Evolutionary conservation across 2,329 filamentous ascomycete species (phyloP).

Genomic region (Rhinocladiella similis): DNA sequence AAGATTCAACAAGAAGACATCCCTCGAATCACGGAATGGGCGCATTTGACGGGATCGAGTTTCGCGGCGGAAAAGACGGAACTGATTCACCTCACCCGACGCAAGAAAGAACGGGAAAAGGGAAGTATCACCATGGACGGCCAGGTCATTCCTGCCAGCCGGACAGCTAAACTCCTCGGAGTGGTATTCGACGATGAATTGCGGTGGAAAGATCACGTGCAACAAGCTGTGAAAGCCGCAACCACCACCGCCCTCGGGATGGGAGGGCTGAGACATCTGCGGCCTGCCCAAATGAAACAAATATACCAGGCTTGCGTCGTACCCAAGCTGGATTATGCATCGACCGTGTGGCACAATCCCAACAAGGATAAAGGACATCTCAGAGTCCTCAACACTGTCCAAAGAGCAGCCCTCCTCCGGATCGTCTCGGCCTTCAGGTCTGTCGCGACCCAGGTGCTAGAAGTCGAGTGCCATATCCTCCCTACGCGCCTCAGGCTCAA

Average conservation of each 20-base stretch:
- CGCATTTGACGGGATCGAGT: conserved; percentile 25
- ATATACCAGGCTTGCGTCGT: conserved; percentile 30
- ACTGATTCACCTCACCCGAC: conserved; percentile 34
- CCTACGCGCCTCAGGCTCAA: conserved; percentile 22
- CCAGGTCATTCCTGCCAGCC: conserved; percentile 12
- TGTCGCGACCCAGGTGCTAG: conserved; percentile 26
- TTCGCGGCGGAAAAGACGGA: conserved; percentile 35
- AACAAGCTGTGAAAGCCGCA: conserved; percentile 26
- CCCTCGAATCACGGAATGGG: conserved; percentile 30
- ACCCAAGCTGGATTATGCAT: conserved; percentile 31
- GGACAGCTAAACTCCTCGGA: conserved; percentile 30
- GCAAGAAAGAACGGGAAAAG: conserved; percentile 18
- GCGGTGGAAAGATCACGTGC: conserved; percentile 28
- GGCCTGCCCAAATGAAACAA: conserved; percentile 28
- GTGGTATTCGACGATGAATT: conserved; percentile 32
- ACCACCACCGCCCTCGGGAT: conserved; percentile 25
- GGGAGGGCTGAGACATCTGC: conserved; percentile 26
- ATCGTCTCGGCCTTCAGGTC: conserved; percentile 30
- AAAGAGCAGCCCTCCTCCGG: conserved; percentile 26
- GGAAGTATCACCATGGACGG: conserved; percentile 25
- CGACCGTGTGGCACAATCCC: conserved; percentile 30
- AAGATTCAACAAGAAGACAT: conserved; percentile 27
- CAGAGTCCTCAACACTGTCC: conserved; percentile 25
- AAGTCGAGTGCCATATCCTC: conserved; percentile 30
- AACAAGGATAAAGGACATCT: conserved; percentile 28